Conservation (phyloP, 441 rosid species). For the Populus hybrid region DNA sequence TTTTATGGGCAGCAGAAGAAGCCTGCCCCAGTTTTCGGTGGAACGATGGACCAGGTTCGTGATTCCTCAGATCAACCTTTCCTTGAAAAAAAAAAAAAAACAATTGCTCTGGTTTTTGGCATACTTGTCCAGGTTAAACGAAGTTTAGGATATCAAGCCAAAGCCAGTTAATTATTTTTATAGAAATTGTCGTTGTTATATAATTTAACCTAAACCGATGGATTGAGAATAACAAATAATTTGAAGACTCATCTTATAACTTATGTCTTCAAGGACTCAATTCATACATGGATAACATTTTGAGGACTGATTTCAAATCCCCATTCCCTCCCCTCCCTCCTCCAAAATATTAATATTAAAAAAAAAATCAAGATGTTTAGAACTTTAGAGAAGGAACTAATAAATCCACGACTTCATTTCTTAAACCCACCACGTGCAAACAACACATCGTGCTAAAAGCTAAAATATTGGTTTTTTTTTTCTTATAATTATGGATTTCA, state of each 20-base stretch:
- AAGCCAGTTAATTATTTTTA: neutral
- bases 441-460: neutral
- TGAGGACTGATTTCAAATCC: too few relatives aligned
- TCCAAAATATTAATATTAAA: too few relatives aligned
- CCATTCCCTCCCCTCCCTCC: too few relatives aligned
- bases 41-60: neutral
- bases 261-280: too few relatives aligned
- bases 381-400: neutral
- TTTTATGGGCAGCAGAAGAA: neutral
- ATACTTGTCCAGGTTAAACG: neutral
- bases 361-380: too few relatives aligned
- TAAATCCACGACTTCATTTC: neutral
- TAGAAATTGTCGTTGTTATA: too few relatives aligned
- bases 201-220: neutral
- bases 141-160: neutral
- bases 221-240: too few relatives aligned
- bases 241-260: too few relatives aligned
- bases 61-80: neutral
- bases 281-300: too few relatives aligned
- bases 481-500: neutral
- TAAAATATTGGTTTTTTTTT: too few relatives aligned
- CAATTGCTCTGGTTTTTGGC: neutral
- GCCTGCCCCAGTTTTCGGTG: neutral
- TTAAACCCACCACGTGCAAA: neutral
- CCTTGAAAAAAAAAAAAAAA: neutral